phyloP scores from a whole-genome alignment of 805 yeast species.

The Myxozyma mucilagina region DNA sequence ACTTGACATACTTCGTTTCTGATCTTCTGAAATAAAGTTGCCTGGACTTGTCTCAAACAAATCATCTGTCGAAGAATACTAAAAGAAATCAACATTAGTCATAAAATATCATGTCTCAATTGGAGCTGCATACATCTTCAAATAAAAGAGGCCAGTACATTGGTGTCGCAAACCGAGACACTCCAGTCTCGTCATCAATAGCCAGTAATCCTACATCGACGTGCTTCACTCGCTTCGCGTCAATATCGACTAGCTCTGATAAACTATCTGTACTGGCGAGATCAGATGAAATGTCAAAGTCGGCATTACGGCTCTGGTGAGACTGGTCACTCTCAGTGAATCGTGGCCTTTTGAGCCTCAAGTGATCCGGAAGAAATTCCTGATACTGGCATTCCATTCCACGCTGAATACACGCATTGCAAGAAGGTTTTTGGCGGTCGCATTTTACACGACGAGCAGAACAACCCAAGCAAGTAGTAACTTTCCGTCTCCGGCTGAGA shows the following conservation, averaged over 20 bases:
- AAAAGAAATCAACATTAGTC: background rate
- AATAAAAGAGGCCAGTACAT: conserved; percentile 6
- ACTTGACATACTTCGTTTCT: background rate
- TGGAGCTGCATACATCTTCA: background rate
- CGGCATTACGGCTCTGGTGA: background rate
- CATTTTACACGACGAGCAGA: background rate
- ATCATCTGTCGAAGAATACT: background rate
- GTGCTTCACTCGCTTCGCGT: background rate
- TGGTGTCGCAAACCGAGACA: conserved; percentile 2
- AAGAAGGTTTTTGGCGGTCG: conserved; percentile 4
- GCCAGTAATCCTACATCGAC: background rate
- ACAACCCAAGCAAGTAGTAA: conserved; percentile 4
- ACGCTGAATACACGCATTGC: background rate
- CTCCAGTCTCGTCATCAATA: conserved; percentile 7
- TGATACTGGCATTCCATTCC: conserved; percentile 1
- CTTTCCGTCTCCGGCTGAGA: conserved; percentile 1
- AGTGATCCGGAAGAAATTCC: background rate
- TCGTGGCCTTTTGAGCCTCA: background rate
- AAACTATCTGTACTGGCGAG: background rate
- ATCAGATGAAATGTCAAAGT: background rate
- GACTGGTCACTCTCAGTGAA: background rate
- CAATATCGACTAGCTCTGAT: background rate
- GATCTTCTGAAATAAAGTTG: background rate
- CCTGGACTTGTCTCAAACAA: background rate
- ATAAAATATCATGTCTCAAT: background rate